phyloP scores from a whole-genome alignment of 2,329 filamentous ascomycete genomes.

The Fusarium citri region DNA sequence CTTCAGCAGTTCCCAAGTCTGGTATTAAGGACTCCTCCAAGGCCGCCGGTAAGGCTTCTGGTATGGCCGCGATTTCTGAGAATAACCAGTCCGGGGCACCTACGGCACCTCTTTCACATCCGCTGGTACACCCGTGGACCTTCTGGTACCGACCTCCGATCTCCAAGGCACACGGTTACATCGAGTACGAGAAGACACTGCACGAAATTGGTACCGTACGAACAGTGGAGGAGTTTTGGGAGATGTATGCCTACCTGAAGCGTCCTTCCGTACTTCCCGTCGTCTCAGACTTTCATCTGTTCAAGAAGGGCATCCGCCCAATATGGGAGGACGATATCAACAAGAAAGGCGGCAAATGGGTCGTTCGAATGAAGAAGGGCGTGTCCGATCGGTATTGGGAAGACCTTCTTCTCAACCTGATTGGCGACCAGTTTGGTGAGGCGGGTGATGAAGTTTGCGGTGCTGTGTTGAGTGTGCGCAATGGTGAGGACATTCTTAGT shows the following conservation, averaged over 20 bases:
- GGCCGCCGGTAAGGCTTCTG: constrained; percentile 46
- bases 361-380: constrained; percentile 95
- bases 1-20: constrained; percentile 53
- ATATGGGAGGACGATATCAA: constrained; percentile 99
- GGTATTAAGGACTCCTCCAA: constrained; percentile 50
- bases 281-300: constrained; percentile 97
- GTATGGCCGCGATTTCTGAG: constrained; percentile 62
- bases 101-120: constrained; percentile 58
- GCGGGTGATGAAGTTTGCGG: constrained; percentile 95
- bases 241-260: constrained; percentile 88
- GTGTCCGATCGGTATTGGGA: constrained; percentile 98
- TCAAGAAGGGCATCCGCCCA: constrained; percentile 94
- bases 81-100: constrained; percentile 50
- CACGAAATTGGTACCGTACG: constrained; percentile 85
- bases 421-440: constrained; percentile 94
- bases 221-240: constrained; percentile 91
- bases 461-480: constrained; percentile 91
- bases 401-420: constrained; percentile 87
- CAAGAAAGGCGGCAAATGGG: constrained; percentile 96
- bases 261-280: constrained; percentile 87
- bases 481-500: constrained; percentile 96
- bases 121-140: constrained; percentile 88
- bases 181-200: constrained; percentile 97
- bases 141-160: constrained; percentile 98
- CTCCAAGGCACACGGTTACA: constrained; percentile 87